phyloP scores from a whole-genome alignment of 768 basidiomycete genomes.

The Leucocoprinus leucothites region DNA sequence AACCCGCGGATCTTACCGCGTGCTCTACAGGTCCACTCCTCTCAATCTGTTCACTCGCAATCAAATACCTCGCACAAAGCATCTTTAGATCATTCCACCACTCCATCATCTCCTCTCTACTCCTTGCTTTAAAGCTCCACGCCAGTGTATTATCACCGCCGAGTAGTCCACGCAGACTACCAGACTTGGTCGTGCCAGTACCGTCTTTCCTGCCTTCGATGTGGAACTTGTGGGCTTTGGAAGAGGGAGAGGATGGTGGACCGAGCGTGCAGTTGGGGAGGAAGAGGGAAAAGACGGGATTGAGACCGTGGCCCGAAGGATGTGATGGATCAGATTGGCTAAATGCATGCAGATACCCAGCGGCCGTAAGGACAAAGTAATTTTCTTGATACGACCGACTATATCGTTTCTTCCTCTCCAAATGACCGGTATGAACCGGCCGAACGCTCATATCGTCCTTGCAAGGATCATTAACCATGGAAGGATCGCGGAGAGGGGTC shows the following conservation, averaged over 20 bases:
- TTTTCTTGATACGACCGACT: conserved; percentile 82
- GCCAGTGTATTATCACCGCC: conserved; percentile 47
- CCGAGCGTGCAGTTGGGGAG: conserved; percentile 94
- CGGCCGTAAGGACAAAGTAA: conserved; percentile 91
- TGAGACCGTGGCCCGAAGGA: conserved; percentile 32
- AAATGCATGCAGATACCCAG: conserved; percentile 96
- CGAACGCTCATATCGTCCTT: conserved; percentile 87
- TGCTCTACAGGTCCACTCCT: conserved; percentile 89
- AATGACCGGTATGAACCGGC: conserved; percentile 82
- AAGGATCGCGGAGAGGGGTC: conserved; percentile 83
- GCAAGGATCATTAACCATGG: conserved; percentile 77
- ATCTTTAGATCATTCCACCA: conserved; percentile 99
- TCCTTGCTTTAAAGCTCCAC: conserved; percentile 88
- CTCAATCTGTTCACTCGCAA: conserved; percentile 92
- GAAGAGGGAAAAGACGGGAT: conserved; percentile 84
- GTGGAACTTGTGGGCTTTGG: conserved; percentile 91
- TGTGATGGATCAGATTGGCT: conserved; percentile 66
- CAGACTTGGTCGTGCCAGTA: conserved; percentile 59
- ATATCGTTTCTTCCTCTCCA: conserved; percentile 96
- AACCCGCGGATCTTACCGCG: conserved; percentile 87
- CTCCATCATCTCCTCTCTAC: conserved; percentile 98
- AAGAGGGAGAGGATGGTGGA: conserved; percentile 69
- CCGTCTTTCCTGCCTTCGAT: conserved; percentile 91
- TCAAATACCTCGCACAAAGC: conserved; percentile 90
- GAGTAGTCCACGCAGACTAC: conserved; percentile 26